A percentile compares a stretch with the other conserved stretches of the same genome.
Evolutionary conservation across 2,329 filamentous ascomycete species (phyloP).

Genomic region (Penicillium digitatum): DNA sequence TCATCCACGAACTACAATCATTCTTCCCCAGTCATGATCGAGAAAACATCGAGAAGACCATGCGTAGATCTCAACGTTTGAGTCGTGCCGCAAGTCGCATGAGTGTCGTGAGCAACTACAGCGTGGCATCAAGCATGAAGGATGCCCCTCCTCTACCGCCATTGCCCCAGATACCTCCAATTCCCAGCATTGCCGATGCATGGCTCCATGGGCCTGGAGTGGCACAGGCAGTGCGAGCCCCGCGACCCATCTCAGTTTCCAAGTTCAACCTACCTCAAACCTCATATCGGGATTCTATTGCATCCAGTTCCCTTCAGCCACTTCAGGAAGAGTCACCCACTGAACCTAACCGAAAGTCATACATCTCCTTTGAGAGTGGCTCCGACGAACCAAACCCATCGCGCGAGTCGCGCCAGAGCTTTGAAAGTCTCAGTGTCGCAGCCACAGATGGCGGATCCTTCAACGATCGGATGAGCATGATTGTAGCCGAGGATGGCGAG

Average conservation of each 20-base stretch:
- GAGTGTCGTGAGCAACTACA: slow-evolving; percentile 89
- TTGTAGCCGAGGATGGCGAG: slow-evolving; percentile 84
- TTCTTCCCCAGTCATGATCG: slow-evolving; percentile 96
- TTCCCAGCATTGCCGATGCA: slow-evolving; percentile 90
- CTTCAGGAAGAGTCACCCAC: slow-evolving; percentile 84
- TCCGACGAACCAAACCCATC: slow-evolving; percentile 73
- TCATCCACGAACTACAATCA: slow-evolving; percentile 90
- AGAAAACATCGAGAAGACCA: slow-evolving; percentile 92
- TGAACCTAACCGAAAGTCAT: slow-evolving; percentile 89
- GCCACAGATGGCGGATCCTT: slow-evolving; percentile 65
- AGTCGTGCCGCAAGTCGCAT: slow-evolving; percentile 90
- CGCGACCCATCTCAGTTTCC: slow-evolving; percentile 59
- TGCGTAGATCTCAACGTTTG: slow-evolving; percentile 82
- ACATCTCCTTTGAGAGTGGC: slow-evolving; percentile 66
- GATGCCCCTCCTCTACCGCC: slow-evolving; percentile 63
- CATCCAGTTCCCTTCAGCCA: slow-evolving; percentile 83
- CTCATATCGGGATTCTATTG: slow-evolving; percentile 78
- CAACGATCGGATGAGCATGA: slow-evolving; percentile 76
- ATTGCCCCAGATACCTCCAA: slow-evolving; percentile 51
- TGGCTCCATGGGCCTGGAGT: slow-evolving; percentile 64
- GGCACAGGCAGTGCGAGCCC: slow-evolving; percentile 48
- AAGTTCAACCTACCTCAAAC: slow-evolving; percentile 57
- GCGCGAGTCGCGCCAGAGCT: slow-evolving; percentile 69
- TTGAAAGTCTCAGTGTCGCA: slow-evolving; percentile 69
- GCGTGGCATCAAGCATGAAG: slow-evolving; percentile 84